Evolutionary conservation across 768 basidiomycete genomes (phyloP).

Genomic region (Cystobasidiopsis lactophilus): DNA sequence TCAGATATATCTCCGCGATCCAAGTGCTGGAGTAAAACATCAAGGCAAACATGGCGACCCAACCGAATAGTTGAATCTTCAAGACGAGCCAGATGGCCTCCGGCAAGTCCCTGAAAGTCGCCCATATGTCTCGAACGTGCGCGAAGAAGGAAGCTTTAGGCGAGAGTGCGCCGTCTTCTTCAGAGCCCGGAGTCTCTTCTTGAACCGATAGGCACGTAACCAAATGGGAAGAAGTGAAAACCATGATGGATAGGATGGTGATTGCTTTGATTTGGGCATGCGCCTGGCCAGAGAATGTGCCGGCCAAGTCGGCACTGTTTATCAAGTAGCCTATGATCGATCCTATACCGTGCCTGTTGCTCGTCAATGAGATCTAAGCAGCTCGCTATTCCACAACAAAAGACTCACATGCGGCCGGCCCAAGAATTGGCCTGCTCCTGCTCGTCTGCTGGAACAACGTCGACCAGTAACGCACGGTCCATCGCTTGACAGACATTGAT

Average conservation of each 20-base stretch:
- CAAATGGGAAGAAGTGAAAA: conserved; percentile 60
- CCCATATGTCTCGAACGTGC: conserved; percentile 26
- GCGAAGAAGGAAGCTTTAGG: not conserved
- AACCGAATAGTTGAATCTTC: conserved; percentile 19
- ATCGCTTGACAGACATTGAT: conserved; percentile 55
- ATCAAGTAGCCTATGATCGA: conserved; percentile 4
- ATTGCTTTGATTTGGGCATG: conserved; percentile 91
- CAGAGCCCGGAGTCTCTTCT: not conserved
- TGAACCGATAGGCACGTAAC: conserved; percentile 41
- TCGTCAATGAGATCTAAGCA: too few species aligned
- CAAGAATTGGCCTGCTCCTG: conserved; percentile 77
- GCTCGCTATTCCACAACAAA: too few species aligned
- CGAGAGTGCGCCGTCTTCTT: too few species aligned
- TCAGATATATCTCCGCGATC: conserved; percentile 12
- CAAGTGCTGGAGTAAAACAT: conserved; percentile 14
- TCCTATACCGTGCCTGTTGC: conserved; percentile 50
- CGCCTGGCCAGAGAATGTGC: conserved; percentile 45
- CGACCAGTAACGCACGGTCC: conserved; percentile 43
- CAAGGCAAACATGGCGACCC: conserved; percentile 13
- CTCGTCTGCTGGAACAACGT: conserved; percentile 70
- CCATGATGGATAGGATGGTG: conserved; percentile 59
- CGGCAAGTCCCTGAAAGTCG: conserved; percentile 11
- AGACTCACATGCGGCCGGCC: not conserved
- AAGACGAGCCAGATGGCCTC: conserved; percentile 16
- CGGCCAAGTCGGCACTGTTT: conserved; percentile 37